Evolutionary conservation across 305 asterid genomes (phyloP), one percentile per base, ranked within the genome.

Genomic region (Salvia sclarea): DNA sequence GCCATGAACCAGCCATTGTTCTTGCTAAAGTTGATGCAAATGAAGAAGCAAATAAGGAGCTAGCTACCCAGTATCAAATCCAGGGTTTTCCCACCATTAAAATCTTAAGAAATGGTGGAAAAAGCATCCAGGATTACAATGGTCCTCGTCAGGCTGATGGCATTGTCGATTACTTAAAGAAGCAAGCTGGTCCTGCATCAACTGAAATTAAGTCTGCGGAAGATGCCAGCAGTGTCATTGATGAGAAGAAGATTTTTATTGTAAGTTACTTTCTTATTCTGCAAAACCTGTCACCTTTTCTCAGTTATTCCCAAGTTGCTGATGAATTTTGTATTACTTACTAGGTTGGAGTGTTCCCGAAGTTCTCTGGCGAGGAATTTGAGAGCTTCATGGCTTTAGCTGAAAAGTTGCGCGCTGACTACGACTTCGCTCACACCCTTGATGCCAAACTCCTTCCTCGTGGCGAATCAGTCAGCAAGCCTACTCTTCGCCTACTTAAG

Each of bases 101-200:
- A 71, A 86, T 92, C 78, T 47, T 92, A 12, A 80, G 94, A 71
- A 76, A 89, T 52, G 96, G 95, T 50, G 98, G 91, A 7, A 82
- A 87, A 25, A 24, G 17, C 13, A 49, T 75, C 70, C 95, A 92
- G 54, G 96, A 89, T 0, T 92, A 88, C 75, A 89, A 86, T 3
- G 98, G 96, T 30, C 95, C 96, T 54, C 95, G 98, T 22, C 88
- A 92, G 57, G 88, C 96, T 49, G 88, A 81, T 64, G 96, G 96
- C 14, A 89, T 92, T 12, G 91, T 75, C 28, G 61, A 76, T 6
- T 92, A 81, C 81, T 67, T 92, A 81, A 88, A 89, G 84, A 89
- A 71, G 64, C 98, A 89, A 88, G 76, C 58, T 33, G 98, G 96
- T 48, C 98, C 96, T 62, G 84, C 98, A 35, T 89, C 98, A 31